Conservation (phyloP, 1,284 basidiomycete genomes). For the Anthracocystis panici-leucophaei region DNA sequence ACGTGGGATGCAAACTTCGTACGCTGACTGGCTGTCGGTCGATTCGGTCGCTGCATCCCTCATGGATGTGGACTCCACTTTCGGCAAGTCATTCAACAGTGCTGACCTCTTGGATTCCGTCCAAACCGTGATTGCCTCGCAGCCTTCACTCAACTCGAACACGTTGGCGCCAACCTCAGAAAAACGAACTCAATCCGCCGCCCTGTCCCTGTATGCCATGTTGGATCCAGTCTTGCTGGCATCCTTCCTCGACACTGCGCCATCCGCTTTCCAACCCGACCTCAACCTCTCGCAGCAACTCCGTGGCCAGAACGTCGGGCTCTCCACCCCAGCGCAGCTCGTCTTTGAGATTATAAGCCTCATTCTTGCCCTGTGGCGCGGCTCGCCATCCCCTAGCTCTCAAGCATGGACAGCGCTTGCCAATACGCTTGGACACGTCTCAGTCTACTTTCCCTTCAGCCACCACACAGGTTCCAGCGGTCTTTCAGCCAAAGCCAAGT, state of each 20-base stretch:
- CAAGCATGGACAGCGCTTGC: slow-evolving; percentile 25
- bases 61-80: slow-evolving; percentile 26
- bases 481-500: slow-evolving; percentile 37
- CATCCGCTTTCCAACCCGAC: slow-evolving; percentile 52
- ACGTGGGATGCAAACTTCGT: not conserved
- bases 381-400: slow-evolving; percentile 10
- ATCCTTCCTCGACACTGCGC: slow-evolving; percentile 50
- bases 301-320: slow-evolving; percentile 32
- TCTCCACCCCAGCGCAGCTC: slow-evolving; percentile 39
- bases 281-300: slow-evolving; percentile 35
- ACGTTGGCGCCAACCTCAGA: not conserved
- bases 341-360: slow-evolving; percentile 41
- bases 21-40: slow-evolving; percentile 14
- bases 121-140: slow-evolving; percentile 6
- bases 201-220: slow-evolving; percentile 36
- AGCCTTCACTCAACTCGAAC: not conserved
- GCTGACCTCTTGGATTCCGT: slow-evolving; percentile 26
- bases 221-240: slow-evolving; percentile 35
- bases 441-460: slow-evolving; percentile 58
- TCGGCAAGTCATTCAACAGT: slow-evolving; percentile 8
- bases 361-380: slow-evolving; percentile 43
- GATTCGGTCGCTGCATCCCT: slow-evolving; percentile 16
- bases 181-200: slow-evolving; percentile 19
- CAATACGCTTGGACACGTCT: slow-evolving; percentile 40
- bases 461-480: slow-evolving; percentile 30